Evolutionary conservation across 2,329 filamentous ascomycete species (phyloP).

Genomic region (Scedosporium minutisporum): DNA sequence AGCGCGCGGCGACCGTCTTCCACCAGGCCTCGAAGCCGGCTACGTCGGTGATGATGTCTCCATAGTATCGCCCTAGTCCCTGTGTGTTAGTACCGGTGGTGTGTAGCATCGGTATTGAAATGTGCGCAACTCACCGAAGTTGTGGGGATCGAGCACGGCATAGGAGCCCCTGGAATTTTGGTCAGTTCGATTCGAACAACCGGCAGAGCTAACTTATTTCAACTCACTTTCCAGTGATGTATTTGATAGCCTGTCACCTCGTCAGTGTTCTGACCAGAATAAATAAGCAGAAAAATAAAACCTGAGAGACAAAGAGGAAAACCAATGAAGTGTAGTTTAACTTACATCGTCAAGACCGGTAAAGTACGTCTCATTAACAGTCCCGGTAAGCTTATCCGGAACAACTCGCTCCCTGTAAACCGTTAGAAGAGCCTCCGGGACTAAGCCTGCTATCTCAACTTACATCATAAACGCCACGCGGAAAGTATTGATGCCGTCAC

Average conservation of each 20-base stretch:
- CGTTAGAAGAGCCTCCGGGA: background rate
- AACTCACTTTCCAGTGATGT: constrained; percentile 16
- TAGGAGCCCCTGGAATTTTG: constrained; percentile 30
- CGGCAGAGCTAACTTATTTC: no score
- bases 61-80: constrained; percentile 33
- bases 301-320: background rate
- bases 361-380: constrained; percentile 31
- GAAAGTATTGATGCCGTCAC: constrained; percentile 48
- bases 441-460: background rate
- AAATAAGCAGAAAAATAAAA: background rate
- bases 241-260: constrained; percentile 15
- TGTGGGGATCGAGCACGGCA: constrained; percentile 51
- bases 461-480: constrained; percentile 43
- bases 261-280: background rate
- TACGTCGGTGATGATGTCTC: constrained; percentile 41
- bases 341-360: constrained; percentile 23
- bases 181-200: background rate
- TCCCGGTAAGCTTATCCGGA: constrained; percentile 31
- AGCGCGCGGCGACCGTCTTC: constrained; percentile 43
- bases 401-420: constrained; percentile 42
- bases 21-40: constrained; percentile 47
- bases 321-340: background rate
- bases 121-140: constrained; percentile 33
- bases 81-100: background rate
- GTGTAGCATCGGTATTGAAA: background rate